Base-by-base conservation (phyloP, 2,329 filamentous ascomycete genomes). In the Paramyrothecium sp. region DNA sequence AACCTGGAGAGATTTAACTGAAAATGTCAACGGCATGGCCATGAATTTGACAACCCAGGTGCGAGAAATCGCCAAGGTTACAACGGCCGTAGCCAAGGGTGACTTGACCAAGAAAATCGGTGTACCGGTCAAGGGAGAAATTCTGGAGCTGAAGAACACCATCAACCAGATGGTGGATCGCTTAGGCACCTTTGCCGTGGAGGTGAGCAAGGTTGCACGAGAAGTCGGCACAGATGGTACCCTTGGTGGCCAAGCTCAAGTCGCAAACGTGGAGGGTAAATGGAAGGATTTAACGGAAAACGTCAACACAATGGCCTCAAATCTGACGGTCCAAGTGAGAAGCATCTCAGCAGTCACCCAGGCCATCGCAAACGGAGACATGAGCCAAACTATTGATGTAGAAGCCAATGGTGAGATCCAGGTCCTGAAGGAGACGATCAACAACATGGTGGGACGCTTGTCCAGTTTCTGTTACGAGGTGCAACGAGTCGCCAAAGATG, bases 101-200 rank as follows among this genome's bases (percentile, higher is more conserved):
- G 94, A 99, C 75, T 80, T 99, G 61, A 96, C 91, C 60, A 92
- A 95, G 77, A 98, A 97, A 80, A 97, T 99, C 70, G 90, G 92
- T 60, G 92, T 96, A 62, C 92, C 96, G 66, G 95, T 92, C 54
- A 88, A 92, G 73, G 94, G 94, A 69, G 95, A 99, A 77, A 98
- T 99, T 66, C 78, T 96, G 54, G 91, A 96, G 71, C 81, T 99
- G 61, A 99, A 99, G 78, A 92, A 93, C 68, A 99, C 94, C 8
- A 98, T 98, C 79, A 98, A 98, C 75, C 96, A 91, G 70, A 98
- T 98, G 94, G 95, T 98, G 71, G 94, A 98, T 74, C 92, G 96
- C 67, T 82, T 98, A 49, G 92, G 96, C 65, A 94, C 94, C 50
- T 98, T 98, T 72, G 94, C 94, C 57, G 95, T 95, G 65, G 93